A percentile compares a stretch with the other conserved stretches of the same genome.
These are phyloP conservation scores for Eucalyptus albens DNA, from an alignment of 345 rosid genomes.

Conservation along the genomic window DNA sequence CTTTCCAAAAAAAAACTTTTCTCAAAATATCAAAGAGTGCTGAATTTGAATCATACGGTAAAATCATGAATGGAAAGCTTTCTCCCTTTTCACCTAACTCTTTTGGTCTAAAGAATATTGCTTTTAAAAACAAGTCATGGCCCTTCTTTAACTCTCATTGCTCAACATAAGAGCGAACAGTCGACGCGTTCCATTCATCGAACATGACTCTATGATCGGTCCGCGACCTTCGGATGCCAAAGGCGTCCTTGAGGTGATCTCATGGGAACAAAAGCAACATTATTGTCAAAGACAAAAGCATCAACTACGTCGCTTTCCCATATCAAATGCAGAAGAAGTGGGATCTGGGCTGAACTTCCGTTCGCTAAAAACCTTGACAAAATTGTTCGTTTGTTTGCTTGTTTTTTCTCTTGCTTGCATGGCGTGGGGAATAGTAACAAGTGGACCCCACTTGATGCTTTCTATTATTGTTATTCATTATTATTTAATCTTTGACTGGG, in stretches of 20 bases:
- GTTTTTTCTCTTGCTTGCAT: not conserved
- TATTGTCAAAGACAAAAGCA: not conserved
- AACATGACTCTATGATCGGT: not conserved
- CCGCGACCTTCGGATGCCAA: not conserved
- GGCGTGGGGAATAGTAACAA: not conserved
- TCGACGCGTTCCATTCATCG: accelerated
- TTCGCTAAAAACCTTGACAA: not conserved
- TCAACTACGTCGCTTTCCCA: not conserved
- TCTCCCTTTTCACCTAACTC: not conserved
- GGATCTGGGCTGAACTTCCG: not conserved
- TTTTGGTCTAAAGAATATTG: not conserved
- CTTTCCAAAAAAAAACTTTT: accelerated
- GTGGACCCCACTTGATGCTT: not conserved
- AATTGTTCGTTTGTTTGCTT: not conserved
- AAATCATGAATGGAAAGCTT: not conserved
- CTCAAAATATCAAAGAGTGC: no score
- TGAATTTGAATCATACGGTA: not conserved
- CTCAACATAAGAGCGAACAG: not conserved
- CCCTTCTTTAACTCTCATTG: not conserved
- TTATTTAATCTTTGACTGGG: not conserved
- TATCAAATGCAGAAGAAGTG: not conserved
- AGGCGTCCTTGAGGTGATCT: not conserved
- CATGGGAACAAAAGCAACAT: not conserved
- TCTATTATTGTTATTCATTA: not conserved
- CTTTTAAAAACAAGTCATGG: not conserved